Percentiles rank a stretch among this genome's conserved stretches.
Evolutionary conservation across 768 basidiomycete genomes (phyloP).

Genomic region (Lactarius indigo): DNA sequence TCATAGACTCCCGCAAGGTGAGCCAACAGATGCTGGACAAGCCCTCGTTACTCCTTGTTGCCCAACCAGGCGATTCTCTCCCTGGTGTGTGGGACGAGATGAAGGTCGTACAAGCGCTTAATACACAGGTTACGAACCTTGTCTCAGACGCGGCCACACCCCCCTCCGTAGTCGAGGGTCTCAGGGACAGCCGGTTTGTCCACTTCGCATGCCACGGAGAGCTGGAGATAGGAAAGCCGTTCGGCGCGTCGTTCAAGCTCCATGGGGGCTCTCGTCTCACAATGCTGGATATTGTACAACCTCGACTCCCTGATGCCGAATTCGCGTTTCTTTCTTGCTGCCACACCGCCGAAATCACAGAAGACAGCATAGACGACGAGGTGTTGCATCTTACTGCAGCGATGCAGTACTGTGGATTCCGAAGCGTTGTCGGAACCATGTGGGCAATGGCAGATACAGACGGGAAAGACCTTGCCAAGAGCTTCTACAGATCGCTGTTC

Average conservation of each 20-base stretch:
- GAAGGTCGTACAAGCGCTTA: neutral
- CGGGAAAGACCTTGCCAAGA: neutral
- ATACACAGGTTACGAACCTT: neutral
- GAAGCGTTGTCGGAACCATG: neutral
- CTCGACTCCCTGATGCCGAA: neutral
- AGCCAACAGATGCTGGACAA: no score
- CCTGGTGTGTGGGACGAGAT: neutral
- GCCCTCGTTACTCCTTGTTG: no score
- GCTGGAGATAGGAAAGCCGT: neutral
- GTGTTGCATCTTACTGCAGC: neutral
- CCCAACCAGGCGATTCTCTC: no score
- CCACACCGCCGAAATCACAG: neutral
- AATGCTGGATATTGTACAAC: neutral
- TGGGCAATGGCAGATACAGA: neutral
- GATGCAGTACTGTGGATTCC: neutral
- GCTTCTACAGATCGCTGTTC: neutral
- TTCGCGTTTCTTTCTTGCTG: neutral
- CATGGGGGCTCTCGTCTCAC: neutral
- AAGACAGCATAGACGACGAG: neutral
- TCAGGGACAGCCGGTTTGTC: neutral
- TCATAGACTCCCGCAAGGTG: no score
- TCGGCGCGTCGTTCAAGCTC: neutral
- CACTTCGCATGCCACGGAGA: conserved; percentile 9
- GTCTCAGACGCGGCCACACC: neutral
- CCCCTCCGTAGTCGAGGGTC: no score